These are phyloP conservation scores for Apiospora rasikravindrae DNA, from an alignment of 2,329 filamentous ascomycete species.

Conservation along the genomic window DNA sequence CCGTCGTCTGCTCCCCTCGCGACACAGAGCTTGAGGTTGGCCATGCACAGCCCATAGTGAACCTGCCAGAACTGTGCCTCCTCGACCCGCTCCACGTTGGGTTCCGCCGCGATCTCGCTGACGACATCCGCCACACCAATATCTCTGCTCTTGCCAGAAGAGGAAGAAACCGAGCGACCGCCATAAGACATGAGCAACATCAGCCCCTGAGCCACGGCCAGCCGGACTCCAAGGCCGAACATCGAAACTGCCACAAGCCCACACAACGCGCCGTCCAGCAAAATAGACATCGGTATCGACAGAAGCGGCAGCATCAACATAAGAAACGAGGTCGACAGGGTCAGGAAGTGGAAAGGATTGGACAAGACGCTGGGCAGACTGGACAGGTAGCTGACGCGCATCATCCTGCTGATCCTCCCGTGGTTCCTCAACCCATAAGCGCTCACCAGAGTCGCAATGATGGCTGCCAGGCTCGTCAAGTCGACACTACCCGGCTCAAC, in stretches of 20 bases:
- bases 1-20: slow-evolving; percentile 69
- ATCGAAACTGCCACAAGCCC: slow-evolving; percentile 83
- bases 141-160: slow-evolving; percentile 41
- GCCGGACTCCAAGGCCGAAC: slow-evolving; percentile 82
- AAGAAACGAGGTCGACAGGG: slow-evolving; percentile 81
- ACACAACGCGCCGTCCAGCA: slow-evolving; percentile 84
- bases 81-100: slow-evolving; percentile 76
- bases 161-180: slow-evolving; percentile 38
- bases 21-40: slow-evolving; percentile 83
- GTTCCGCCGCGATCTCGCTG: slow-evolving; percentile 82
- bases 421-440: slow-evolving; percentile 90
- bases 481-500: slow-evolving; percentile 81
- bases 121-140: slow-evolving; percentile 74
- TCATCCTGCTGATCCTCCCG: slow-evolving; percentile 87
- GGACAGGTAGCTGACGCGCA: slow-evolving; percentile 83
- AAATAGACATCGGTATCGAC: slow-evolving; percentile 78
- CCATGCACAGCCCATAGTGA: slow-evolving; percentile 96
- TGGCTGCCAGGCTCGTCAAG: slow-evolving; percentile 79
- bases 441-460: slow-evolving; percentile 81
- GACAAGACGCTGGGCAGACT: slow-evolving; percentile 85
- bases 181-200: slow-evolving; percentile 95
- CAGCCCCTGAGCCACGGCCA: slow-evolving; percentile 84
- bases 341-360: slow-evolving; percentile 95
- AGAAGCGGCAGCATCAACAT: slow-evolving; percentile 84
- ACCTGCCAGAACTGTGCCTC: slow-evolving; percentile 99